A percentile compares a stretch with the other conserved stretches of the same genome.
Evolutionary conservation across 2,329 filamentous ascomycete species (phyloP).

Genomic region (Monilinia laxa): DNA sequence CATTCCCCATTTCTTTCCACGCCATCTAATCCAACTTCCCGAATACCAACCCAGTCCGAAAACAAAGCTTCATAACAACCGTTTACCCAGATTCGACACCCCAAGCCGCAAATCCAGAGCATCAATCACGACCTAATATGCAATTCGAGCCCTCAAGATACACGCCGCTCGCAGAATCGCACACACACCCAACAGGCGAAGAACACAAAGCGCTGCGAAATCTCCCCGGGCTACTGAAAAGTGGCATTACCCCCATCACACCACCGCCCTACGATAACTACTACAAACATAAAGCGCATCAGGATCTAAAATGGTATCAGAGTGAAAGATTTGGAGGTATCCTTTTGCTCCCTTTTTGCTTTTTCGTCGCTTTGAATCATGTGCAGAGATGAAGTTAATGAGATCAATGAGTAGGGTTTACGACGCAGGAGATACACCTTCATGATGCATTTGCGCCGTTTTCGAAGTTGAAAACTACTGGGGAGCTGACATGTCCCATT

Average conservation of each 20-base stretch:
- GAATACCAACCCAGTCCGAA: neutral
- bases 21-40: neutral
- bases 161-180: constrained; percentile 7
- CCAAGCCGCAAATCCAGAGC: neutral
- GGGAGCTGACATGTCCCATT: constrained; percentile 2
- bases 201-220: neutral
- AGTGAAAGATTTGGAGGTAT: constrained; percentile 10
- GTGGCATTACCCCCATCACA: constrained; percentile 15
- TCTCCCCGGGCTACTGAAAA: constrained; percentile 8
- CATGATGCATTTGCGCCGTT: constrained; percentile 13
- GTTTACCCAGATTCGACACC: no score
- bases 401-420: neutral
- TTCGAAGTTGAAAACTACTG: neutral
- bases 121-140: neutral
- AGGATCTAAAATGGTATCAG: constrained; percentile 16
- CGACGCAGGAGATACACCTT: constrained; percentile 3
- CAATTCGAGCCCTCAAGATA: neutral
- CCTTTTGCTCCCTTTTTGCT: neutral
- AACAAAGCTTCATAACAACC: neutral
- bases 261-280: constrained; percentile 13
- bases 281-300: constrained; percentile 11
- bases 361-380: no score
- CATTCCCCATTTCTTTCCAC: neutral
- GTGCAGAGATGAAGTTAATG: neutral
- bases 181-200: constrained; percentile 12